phyloP scores from a whole-genome alignment of 495 filamentous ascomycete species.

The Lophiotrema nucula region DNA sequence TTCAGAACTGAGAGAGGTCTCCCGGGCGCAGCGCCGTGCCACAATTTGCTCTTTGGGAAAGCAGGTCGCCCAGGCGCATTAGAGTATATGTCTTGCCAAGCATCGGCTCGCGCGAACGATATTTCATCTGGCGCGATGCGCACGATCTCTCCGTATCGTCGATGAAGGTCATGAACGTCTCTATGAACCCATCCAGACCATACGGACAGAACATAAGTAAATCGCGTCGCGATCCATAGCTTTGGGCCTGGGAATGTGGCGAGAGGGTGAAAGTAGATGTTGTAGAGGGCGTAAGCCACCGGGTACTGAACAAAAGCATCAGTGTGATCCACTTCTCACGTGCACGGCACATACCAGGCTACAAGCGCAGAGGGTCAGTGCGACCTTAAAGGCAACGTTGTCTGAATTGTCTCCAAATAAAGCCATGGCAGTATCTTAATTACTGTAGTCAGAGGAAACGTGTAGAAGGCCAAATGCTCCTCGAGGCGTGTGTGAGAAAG shows the following conservation, averaged over 20 bases:
- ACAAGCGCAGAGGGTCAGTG: too few species aligned
- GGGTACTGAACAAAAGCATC: background rate
- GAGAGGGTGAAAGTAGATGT: slow-evolving; percentile 48
- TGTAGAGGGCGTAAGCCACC: slow-evolving; percentile 38
- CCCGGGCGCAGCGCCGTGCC: slow-evolving; percentile 25
- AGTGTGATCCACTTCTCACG: background rate
- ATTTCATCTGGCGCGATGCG: slow-evolving; percentile 39
- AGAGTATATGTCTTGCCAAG: slow-evolving; percentile 37
- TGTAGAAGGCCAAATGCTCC: too few species aligned
- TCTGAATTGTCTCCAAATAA: too few species aligned
- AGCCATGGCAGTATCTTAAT: too few species aligned
- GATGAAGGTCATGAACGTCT: background rate
- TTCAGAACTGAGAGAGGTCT: slow-evolving; percentile 31
- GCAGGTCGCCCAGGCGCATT: slow-evolving; percentile 13
- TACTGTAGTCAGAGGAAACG: too few species aligned
- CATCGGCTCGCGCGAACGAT: slow-evolving; percentile 31
- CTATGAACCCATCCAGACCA: background rate
- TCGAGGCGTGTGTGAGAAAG: too few species aligned
- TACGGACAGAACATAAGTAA: background rate
- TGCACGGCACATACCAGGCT: background rate
- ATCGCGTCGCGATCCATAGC: slow-evolving; percentile 1
- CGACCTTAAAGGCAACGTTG: too few species aligned
- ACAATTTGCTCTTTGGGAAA: slow-evolving; percentile 35
- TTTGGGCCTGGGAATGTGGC: slow-evolving; percentile 7
- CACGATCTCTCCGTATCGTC: slow-evolving; percentile 20